Percentiles rank a stretch among this genome's conserved stretches.
These are phyloP conservation scores for Oryza longistaminata DNA, from an alignment of 176 grass and related monocot species.

Conservation along the genomic window DNA sequence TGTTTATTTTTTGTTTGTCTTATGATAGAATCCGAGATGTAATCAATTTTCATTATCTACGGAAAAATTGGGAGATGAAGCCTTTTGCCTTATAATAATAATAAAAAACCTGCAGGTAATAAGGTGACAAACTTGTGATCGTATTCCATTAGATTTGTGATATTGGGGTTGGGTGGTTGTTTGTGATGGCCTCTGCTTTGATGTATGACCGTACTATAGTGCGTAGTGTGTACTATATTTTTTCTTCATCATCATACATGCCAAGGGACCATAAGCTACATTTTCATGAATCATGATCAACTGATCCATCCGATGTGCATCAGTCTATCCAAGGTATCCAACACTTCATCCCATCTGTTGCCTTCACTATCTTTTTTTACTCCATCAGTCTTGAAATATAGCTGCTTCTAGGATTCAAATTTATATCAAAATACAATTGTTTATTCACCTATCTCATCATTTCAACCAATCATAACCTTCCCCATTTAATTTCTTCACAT, in stretches of 20 bases:
- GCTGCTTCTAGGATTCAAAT: too few relatives aligned
- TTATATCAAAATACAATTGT: too few relatives aligned
- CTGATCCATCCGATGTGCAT: not conserved
- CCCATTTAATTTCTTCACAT: too few relatives aligned
- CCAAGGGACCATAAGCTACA: constrained; percentile 15
- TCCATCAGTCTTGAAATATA: too few relatives aligned
- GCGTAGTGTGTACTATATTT: not conserved
- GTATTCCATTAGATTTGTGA: not conserved
- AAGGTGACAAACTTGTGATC: not conserved
- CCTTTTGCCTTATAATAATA: not conserved
- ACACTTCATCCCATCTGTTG: not conserved
- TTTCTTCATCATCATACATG: constrained; percentile 20
- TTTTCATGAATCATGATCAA: not conserved
- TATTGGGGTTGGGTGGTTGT: not conserved
- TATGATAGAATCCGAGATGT: too few relatives aligned
- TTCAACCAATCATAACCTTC: too few relatives aligned
- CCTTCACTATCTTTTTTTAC: not conserved
- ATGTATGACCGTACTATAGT: too few relatives aligned
- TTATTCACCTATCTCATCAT: too few relatives aligned
- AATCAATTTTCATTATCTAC: too few relatives aligned
- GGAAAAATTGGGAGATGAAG: not conserved
- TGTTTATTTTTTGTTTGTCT: too few relatives aligned
- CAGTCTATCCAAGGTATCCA: not conserved
- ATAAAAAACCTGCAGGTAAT: not conserved
- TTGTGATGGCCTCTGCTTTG: not conserved